phyloP scores from a whole-genome alignment of 2,329 filamentous ascomycete genomes.

The Curvularia spicifera region DNA sequence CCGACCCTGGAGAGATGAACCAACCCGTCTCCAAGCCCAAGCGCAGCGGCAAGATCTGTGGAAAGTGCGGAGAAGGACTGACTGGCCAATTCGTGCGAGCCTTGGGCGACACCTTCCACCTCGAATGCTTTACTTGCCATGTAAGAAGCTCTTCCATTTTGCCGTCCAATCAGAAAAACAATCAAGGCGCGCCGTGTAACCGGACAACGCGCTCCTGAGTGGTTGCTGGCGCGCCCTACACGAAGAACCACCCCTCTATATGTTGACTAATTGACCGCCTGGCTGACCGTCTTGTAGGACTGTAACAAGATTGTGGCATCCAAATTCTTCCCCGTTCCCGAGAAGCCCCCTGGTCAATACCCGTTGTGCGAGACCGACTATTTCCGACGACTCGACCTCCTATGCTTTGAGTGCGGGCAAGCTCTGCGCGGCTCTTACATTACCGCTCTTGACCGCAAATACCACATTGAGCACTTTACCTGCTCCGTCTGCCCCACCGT shows the following conservation, averaged over 20 bases:
- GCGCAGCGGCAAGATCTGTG: slow-evolving; percentile 60
- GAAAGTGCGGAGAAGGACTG: slow-evolving; percentile 85
- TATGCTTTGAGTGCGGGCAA: slow-evolving; percentile 91
- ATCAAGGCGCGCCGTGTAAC: not conserved
- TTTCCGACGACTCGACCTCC: slow-evolving; percentile 86
- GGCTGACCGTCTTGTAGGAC: slow-evolving; percentile 65
- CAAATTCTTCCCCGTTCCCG: slow-evolving; percentile 97
- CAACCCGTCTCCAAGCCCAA: slow-evolving; percentile 36
- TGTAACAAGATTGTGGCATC: slow-evolving; percentile 96
- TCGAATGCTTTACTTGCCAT: slow-evolving; percentile 97
- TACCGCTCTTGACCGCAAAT: slow-evolving; percentile 95
- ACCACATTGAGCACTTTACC: slow-evolving; percentile 96
- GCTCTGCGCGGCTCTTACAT: slow-evolving; percentile 97
- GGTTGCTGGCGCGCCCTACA: not conserved
- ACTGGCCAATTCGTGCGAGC: slow-evolving; percentile 97
- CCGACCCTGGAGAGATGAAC: slow-evolving; percentile 39
- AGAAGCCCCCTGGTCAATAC: slow-evolving; percentile 87
- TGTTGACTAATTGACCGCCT: not conserved
- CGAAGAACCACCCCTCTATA: not conserved
- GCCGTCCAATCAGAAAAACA: not conserved
- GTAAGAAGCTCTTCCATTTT: slow-evolving; percentile 57
- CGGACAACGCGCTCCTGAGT: not conserved
- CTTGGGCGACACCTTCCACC: slow-evolving; percentile 89
- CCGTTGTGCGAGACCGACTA: slow-evolving; percentile 97
- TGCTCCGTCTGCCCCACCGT: slow-evolving; percentile 96